A percentile compares a stretch with the other conserved stretches of the same genome.
Conservation (phyloP, 495 filamentous ascomycete genomes). For the Penicillium bovifimosum region DNA sequence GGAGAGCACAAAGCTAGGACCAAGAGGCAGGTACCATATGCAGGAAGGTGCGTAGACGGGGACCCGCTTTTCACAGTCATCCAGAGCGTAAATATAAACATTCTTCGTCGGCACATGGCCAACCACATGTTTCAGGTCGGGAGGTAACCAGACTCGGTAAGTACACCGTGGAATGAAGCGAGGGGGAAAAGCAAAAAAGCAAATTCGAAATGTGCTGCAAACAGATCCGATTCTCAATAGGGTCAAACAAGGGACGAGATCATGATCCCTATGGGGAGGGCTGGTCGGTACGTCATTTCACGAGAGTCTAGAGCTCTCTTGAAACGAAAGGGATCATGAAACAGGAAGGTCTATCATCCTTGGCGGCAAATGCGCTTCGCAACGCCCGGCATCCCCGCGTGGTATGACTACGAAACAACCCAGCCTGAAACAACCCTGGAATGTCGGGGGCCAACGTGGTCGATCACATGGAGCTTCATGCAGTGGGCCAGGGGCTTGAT, state of each 20-base stretch:
- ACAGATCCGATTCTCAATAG: constrained; percentile 7
- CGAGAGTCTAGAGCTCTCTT: constrained; percentile 12
- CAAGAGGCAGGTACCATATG: constrained; percentile 21
- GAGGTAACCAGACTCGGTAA: constrained; percentile 13
- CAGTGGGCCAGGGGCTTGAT: constrained; percentile 16
- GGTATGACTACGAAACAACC: constrained; percentile 11
- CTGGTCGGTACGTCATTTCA: constrained; percentile 9
- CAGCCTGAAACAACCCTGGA: constrained; percentile 18
- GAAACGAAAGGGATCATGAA: not conserved
- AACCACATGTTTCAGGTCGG: constrained; percentile 24
- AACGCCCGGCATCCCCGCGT: constrained; percentile 20
- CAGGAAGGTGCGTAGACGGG: constrained; percentile 1
- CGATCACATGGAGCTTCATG: constrained; percentile 29
- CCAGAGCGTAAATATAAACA: constrained; percentile 2
- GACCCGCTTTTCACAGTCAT: constrained; percentile 12
- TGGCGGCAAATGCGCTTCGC: constrained; percentile 17
- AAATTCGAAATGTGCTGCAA: constrained; percentile 8
- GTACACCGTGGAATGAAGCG: constrained; percentile 20
- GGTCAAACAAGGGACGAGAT: constrained; percentile 19
- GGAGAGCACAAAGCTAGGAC: constrained; percentile 12
- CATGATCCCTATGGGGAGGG: not conserved
- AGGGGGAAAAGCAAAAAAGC: constrained; percentile 11
- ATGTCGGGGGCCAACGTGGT: constrained; percentile 35
- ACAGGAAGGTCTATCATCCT: not conserved
- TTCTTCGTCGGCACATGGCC: constrained; percentile 18